These are phyloP conservation scores for Picochlorum sp. DNA, from an alignment of 139 green algal species.

Conservation along the genomic window DNA sequence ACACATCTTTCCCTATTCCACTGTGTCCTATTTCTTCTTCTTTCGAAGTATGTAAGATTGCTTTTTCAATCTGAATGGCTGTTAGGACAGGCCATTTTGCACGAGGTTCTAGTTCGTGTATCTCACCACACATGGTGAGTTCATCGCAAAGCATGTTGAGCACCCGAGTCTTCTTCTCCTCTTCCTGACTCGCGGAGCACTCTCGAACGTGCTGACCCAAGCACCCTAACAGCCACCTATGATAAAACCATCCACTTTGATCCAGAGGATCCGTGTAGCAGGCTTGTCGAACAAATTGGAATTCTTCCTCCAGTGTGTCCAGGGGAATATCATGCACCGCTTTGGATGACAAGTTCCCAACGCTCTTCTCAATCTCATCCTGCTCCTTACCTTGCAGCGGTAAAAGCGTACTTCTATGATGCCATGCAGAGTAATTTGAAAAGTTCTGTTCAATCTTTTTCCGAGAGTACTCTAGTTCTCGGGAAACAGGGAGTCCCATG, in stretches of 20 bases:
- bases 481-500: conserved; percentile 35
- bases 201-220: background rate
- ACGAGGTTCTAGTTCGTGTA: conserved; percentile 34
- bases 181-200: conserved; percentile 1
- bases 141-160: conserved; percentile 7
- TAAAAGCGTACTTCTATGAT: conserved; percentile 77
- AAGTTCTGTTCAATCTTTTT: conserved; percentile 92
- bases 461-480: conserved; percentile 60
- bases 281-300: conserved; percentile 81
- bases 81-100: conserved; percentile 81
- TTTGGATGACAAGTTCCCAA: background rate
- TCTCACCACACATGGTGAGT: conserved; percentile 18
- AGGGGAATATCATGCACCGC: conserved; percentile 30
- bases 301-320: conserved; percentile 71
- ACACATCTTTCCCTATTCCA: background rate
- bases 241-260: conserved; percentile 92
- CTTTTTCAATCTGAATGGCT: background rate
- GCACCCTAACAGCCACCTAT: conserved; percentile 72
- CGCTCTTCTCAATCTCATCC: background rate
- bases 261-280: conserved; percentile 90
- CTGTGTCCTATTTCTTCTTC: no score
- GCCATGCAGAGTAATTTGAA: conserved; percentile 96
- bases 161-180: background rate
- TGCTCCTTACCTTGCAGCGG: conserved; percentile 15
- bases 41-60: background rate